These are phyloP conservation scores for Citrus hindsii DNA, from an alignment of 345 rosid species.

Conservation along the genomic window DNA sequence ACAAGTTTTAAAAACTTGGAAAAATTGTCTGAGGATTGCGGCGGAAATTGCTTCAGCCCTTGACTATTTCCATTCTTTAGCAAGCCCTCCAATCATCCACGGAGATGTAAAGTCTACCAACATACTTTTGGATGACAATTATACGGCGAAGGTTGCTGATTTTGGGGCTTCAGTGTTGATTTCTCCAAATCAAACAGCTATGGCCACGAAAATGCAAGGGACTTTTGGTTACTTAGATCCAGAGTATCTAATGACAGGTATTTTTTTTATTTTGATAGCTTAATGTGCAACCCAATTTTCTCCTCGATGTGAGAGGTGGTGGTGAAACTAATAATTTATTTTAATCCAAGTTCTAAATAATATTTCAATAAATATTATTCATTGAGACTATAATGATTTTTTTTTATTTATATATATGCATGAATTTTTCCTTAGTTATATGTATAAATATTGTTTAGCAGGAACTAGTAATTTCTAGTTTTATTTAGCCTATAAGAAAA, in stretches of 20 bases:
- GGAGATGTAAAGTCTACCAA: slow-evolving; percentile 31
- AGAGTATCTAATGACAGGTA: slow-evolving; percentile 25
- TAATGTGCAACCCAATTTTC: too few species aligned
- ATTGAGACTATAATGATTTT: too few species aligned
- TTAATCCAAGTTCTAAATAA: too few species aligned
- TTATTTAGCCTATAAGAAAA: too few species aligned
- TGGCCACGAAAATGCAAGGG: slow-evolving; percentile 18
- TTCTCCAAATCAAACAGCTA: slow-evolving; percentile 3
- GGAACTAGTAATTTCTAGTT: too few species aligned
- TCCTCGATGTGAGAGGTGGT: too few species aligned
- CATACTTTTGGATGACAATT: slow-evolving; percentile 29
- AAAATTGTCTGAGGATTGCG: slow-evolving; percentile 15
- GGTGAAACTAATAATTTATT: too few species aligned
- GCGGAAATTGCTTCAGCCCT: slow-evolving; percentile 32
- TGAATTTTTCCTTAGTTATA: too few species aligned
- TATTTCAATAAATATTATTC: too few species aligned
- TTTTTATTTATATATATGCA: too few species aligned
- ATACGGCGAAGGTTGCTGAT: slow-evolving; percentile 29
- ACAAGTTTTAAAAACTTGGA: slow-evolving; percentile 11
- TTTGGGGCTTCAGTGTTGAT: slow-evolving; percentile 34
- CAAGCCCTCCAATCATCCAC: slow-evolving; percentile 34
- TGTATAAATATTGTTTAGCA: too few species aligned
- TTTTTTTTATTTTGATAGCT: too few species aligned
- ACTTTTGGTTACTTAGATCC: slow-evolving; percentile 38
- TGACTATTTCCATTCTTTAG: slow-evolving; percentile 30